phyloP scores from a whole-genome alignment of 441 rosid species.

The Pelargonium cotyledonis region DNA sequence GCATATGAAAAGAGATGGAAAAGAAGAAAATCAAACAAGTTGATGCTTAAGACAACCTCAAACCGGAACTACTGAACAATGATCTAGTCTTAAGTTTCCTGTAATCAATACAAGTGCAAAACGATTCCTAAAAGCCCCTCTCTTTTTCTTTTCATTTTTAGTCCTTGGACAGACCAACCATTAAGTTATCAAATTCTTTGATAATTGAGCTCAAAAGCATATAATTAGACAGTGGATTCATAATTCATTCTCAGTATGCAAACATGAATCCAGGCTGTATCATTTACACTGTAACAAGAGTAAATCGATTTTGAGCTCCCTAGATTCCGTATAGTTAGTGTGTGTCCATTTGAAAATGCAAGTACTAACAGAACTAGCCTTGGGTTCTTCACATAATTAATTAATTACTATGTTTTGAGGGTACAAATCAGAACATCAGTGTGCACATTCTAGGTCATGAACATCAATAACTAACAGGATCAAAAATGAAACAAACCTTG shows the following conservation, averaged over 20 bases:
- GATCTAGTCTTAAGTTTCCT: not conserved
- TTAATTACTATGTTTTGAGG: not conserved
- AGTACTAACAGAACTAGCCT: not conserved
- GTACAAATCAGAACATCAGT: not conserved
- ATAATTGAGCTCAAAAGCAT: not conserved
- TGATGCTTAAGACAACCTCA: conserved; percentile 1
- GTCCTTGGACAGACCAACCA: not conserved
- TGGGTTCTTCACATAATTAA: not conserved
- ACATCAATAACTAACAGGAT: not conserved
- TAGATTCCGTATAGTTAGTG: not conserved
- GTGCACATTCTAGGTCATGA: not conserved
- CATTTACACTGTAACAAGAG: not conserved
- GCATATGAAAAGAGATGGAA: not conserved
- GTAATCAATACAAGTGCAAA: not conserved
- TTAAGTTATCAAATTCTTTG: not conserved
- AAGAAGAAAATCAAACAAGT: not conserved
- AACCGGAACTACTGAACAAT: not conserved
- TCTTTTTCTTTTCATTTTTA: not conserved
- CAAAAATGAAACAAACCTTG: conserved; percentile 25
- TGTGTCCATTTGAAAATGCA: not conserved
- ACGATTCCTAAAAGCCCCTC: not conserved
- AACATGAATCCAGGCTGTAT: not conserved
- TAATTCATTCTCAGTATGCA: not conserved
- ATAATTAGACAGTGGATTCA: not conserved
- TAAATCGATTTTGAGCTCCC: not conserved